A percentile compares a stretch with the other conserved stretches of the same genome.
Evolutionary conservation across 495 filamentous ascomycete species (phyloP).

Genomic region (Aspergillus steynii): DNA sequence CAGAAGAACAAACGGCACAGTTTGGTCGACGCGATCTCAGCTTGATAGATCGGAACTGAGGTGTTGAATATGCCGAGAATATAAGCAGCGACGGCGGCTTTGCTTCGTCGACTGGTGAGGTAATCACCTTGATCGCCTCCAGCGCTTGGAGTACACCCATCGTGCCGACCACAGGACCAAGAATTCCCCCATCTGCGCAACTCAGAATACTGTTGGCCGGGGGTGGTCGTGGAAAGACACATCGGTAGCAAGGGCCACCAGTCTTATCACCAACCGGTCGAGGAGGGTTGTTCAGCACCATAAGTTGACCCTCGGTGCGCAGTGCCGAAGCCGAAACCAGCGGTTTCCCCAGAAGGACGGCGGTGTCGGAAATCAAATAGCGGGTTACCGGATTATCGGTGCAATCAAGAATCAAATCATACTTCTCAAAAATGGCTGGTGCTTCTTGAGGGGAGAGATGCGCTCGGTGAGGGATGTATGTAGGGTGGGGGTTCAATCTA

Average conservation of each 20-base stretch:
- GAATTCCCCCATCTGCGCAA: constrained; percentile 88
- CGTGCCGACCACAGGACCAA: constrained; percentile 88
- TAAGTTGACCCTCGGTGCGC: constrained; percentile 83
- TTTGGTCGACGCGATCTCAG: constrained; percentile 64
- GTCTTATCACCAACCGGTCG: constrained; percentile 45
- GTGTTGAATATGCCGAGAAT: constrained; percentile 70
- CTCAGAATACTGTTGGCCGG: constrained; percentile 73
- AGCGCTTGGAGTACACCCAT: constrained; percentile 93
- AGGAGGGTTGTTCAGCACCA: constrained; percentile 66
- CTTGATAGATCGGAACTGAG: constrained; percentile 70
- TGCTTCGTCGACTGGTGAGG: constrained; percentile 22
- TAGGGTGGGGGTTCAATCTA: constrained; percentile 68
- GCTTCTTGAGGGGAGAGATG: constrained; percentile 68
- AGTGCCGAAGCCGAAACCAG: constrained; percentile 87
- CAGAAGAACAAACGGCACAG: constrained; percentile 74
- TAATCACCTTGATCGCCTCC: constrained; percentile 83
- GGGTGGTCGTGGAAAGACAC: constrained; percentile 85
- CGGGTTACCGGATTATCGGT: constrained; percentile 89
- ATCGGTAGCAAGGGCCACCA: constrained; percentile 86
- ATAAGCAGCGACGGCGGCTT: constrained; percentile 56
- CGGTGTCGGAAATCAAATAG: constrained; percentile 89
- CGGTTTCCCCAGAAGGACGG: constrained; percentile 74
- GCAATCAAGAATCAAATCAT: constrained; percentile 90
- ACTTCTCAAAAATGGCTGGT: constrained; percentile 59
- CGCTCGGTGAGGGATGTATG: constrained; percentile 58